Percentiles rank a stretch among this genome's conserved stretches.
Evolutionary conservation across 2,329 filamentous ascomycete genomes (phyloP).

Genomic region (Aspergillus ochraceoroseus): DNA sequence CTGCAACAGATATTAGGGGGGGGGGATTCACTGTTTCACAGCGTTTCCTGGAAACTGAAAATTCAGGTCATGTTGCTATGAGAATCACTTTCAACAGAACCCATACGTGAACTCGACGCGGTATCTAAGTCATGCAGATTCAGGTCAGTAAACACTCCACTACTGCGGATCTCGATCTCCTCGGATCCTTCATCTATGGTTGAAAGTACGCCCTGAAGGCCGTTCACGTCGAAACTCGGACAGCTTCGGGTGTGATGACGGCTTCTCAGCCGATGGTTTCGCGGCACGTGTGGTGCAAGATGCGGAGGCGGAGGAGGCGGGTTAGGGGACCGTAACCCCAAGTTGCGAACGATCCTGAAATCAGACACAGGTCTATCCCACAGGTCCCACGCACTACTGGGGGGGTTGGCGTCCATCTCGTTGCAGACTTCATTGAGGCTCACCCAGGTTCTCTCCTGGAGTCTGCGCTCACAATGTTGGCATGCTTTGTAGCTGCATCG

Average conservation of each 20-base stretch:
- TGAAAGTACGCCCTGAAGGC: constrained; percentile 2
- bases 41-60: too few relatives aligned
- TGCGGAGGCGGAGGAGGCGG: constrained; percentile 4
- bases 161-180: background rate
- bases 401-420: constrained; percentile 23
- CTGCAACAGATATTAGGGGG: too few relatives aligned
- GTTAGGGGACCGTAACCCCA: constrained; percentile 10
- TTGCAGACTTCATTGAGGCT: constrained; percentile 43
- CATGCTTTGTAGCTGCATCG: constrained; percentile 19
- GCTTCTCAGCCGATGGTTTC: background rate
- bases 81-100: too few relatives aligned
- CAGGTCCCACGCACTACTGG: constrained; percentile 30
- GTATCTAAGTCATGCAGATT: too few relatives aligned
- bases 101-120: too few relatives aligned
- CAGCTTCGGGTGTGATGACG: background rate
- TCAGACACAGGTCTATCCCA: constrained; percentile 29
- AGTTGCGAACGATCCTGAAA: constrained; percentile 21
- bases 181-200: constrained; percentile 9
- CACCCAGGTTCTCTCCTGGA: constrained; percentile 42
- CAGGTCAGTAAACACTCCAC: background rate
- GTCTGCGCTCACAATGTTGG: constrained; percentile 17
- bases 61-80: too few relatives aligned
- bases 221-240: background rate
- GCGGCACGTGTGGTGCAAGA: constrained; percentile 1
- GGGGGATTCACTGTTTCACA: too few relatives aligned